Evolutionary conservation across 2,329 filamentous ascomycete species (phyloP).

Genomic region (Dactylellina parvicollis): DNA sequence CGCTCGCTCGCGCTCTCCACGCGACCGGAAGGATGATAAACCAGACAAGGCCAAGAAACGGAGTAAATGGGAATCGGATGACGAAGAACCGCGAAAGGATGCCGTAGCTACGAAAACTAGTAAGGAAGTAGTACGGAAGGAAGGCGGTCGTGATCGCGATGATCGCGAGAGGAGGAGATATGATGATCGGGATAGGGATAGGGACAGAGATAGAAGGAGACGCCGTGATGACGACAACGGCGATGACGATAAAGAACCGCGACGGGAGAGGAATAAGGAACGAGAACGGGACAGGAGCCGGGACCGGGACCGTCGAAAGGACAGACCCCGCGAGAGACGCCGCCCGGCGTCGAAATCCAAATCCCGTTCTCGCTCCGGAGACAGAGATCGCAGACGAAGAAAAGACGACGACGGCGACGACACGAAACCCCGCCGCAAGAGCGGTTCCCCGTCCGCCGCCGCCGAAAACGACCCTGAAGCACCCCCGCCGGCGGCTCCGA

Average conservation of each 20-base stretch:
- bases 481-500: constrained; percentile 67
- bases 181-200: constrained; percentile 58
- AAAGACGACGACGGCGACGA: neutral
- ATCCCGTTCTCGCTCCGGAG: neutral
- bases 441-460: neutral
- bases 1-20: constrained; percentile 45
- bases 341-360: constrained; percentile 9
- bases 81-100: constrained; percentile 55
- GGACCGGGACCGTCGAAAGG: constrained; percentile 8
- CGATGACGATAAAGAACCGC: constrained; percentile 13
- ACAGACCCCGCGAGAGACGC: neutral
- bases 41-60: constrained; percentile 10
- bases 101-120: neutral
- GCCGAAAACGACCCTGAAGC: constrained; percentile 58
- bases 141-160: constrained; percentile 55
- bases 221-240: constrained; percentile 57
- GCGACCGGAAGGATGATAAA: constrained; percentile 22
- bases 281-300: constrained; percentile 54
- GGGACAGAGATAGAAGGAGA: constrained; percentile 59
- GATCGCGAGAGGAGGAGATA: constrained; percentile 54
- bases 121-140: constrained; percentile 48
- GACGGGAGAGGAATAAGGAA: constrained; percentile 28
- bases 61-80: constrained; percentile 19
- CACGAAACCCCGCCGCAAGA: neutral
- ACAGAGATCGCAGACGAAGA: constrained; percentile 1